These are phyloP conservation scores for Kitagawia praeruptora DNA, from an alignment of 129 eudicot genomes.

Conservation along the genomic window DNA sequence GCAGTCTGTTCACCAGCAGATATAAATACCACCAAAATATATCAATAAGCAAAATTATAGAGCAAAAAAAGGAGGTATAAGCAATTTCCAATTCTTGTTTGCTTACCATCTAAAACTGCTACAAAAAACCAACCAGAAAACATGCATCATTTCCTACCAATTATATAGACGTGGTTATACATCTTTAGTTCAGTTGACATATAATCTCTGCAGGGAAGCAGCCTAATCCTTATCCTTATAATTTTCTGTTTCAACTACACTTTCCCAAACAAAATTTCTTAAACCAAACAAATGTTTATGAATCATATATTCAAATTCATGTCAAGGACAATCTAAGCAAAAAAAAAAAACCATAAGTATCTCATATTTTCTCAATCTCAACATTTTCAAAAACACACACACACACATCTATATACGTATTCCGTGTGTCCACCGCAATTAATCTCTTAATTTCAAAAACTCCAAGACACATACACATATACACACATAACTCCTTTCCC, in stretches of 20 bases:
- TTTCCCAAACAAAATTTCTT: not conserved
- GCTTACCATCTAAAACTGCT: slow-evolving; percentile 22
- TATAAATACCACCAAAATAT: not conserved
- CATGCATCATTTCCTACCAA: not conserved
- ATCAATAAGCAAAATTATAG: not conserved
- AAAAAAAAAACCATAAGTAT: not conserved
- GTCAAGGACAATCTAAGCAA: not conserved
- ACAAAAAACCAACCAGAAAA: not conserved
- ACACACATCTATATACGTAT: not conserved
- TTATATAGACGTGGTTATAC: not conserved
- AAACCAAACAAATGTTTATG: not conserved
- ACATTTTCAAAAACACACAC: not conserved
- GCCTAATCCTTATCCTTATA: not conserved
- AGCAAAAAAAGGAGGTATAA: not conserved
- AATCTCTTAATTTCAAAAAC: not conserved
- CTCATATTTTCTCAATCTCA: not conserved
- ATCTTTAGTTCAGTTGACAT: not conserved
- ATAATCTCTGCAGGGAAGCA: not conserved
- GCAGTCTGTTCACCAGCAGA: not conserved
- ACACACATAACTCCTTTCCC: not conserved
- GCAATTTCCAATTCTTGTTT: not conserved
- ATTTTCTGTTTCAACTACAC: not conserved
- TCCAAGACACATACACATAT: not conserved
- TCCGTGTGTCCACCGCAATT: no score
- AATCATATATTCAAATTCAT: not conserved